Base-by-base conservation (phyloP, 2,329 filamentous ascomycete genomes). In the Pseudogymnoascus destructans region DNA sequence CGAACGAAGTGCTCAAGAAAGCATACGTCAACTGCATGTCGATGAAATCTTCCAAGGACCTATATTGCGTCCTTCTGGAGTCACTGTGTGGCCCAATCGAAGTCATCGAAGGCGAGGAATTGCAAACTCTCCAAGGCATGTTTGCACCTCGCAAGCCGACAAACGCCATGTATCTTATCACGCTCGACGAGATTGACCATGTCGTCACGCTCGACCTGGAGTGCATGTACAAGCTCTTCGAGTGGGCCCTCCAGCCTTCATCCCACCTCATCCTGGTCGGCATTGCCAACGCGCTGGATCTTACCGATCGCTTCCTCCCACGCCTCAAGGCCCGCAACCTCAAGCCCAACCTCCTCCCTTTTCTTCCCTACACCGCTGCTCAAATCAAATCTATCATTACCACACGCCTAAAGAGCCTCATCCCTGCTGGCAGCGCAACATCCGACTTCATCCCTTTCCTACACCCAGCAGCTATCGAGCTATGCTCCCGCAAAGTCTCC, bases 11-110 rank as follows among this genome's bases (percentile, higher is more conserved):
- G 3, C 75, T 93, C 57, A 83, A 81, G 66, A 83, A 85, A 57
- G 84, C 84, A 2, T 92, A 91, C 67, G 79, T 98, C 76, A 98
- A 98, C 70, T 98, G 93, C 73, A 96, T 96, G 84, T 95, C 91
- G 72, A 84, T 96, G 72, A 95, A 93, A 67, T 89, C 84, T 32
- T 88, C 90, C 1, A 84, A 83, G 63, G 91, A 96, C 68, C 78
- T 98, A 19, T 95, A 95, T 71, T 79, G 79, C 62, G 91, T 85
- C 17, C 75, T 98, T 15, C 73, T 92, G 10, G 84, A 88, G 63
- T 79, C 80, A 58, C 81, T 92, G 40, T 75, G 85, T 59, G 78
- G 78, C 10, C 77, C 84, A 58, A 71, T 73, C 15, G 79, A 85
- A 38, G 70, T 83, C 33, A 72, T 79, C 8, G 86, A 87, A 64